These are phyloP conservation scores for Yamadazyma trypodendri DNA, from an alignment of 1,139 yeast genomes.

Conservation along the genomic window DNA sequence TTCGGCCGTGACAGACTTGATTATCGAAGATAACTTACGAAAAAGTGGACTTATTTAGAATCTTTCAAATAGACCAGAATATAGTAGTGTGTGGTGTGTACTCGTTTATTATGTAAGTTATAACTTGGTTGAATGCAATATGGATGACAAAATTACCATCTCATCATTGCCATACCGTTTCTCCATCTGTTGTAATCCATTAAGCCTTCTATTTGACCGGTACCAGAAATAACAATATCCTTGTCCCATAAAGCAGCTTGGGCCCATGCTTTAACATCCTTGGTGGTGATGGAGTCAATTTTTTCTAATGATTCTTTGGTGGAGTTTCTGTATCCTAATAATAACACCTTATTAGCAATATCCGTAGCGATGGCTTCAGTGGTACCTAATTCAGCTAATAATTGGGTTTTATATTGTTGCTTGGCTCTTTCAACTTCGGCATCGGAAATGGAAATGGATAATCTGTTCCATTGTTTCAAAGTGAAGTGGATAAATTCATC, in stretches of 20 bases:
- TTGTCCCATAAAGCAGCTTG: conserved; percentile 74
- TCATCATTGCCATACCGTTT: conserved; percentile 85
- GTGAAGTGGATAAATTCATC: conserved; percentile 80
- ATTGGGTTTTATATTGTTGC: conserved; percentile 60
- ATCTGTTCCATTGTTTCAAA: conserved; percentile 84
- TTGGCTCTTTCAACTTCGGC: conserved; percentile 79
- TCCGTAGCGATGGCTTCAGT: conserved; percentile 53
- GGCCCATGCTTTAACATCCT: conserved; percentile 72
- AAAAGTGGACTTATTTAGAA: conserved; percentile 75
- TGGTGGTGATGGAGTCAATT: conserved; percentile 62
- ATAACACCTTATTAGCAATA: conserved; percentile 60
- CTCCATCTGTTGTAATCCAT: conserved; percentile 82
- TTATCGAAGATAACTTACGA: conserved; percentile 78
- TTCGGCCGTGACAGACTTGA: conserved; percentile 89
- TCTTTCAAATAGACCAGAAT: too few relatives aligned
- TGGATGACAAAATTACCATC: conserved; percentile 61
- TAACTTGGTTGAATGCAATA: conserved; percentile 8
- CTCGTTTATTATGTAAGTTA: conserved; percentile 4
- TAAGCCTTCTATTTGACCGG: conserved; percentile 81
- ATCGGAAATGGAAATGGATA: conserved; percentile 69
- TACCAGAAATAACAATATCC: conserved; percentile 78
- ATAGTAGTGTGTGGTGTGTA: neutral
- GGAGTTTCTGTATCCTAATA: conserved; percentile 61
- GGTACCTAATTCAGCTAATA: conserved; percentile 47
- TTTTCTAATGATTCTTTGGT: conserved; percentile 57